These are phyloP conservation scores for Alternaria sp. DNA, from an alignment of 2,329 filamentous ascomycete genomes.

Conservation along the genomic window DNA sequence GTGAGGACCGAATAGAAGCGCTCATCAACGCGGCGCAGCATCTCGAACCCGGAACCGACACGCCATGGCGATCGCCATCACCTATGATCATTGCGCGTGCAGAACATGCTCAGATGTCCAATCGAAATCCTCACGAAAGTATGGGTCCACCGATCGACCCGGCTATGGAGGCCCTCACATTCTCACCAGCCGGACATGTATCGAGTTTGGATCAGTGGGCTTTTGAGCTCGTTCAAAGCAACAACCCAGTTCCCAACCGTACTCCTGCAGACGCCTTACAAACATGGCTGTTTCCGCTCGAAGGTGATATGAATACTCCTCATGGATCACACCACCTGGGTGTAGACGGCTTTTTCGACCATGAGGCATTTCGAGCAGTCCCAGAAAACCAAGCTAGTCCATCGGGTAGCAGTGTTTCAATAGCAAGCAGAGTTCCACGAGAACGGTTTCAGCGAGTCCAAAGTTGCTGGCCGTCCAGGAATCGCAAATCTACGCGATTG, in stretches of 20 bases:
- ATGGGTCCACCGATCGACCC: conserved; percentile 50
- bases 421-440: conserved; percentile 49
- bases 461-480: conserved; percentile 49
- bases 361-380: conserved; percentile 34
- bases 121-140: conserved; percentile 39
- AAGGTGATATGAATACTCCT: conserved; percentile 39
- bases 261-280: conserved; percentile 48
- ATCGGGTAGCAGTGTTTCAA: conserved; percentile 47
- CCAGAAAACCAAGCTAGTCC: conserved; percentile 43
- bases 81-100: conserved; percentile 38
- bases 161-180: conserved; percentile 48
- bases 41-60: conserved; percentile 43
- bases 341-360: conserved; percentile 43
- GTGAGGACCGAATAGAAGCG: conserved; percentile 47
- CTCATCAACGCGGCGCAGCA: conserved; percentile 50
- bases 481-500: conserved; percentile 40
- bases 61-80: conserved; percentile 48
- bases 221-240: conserved; percentile 49
- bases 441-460: conserved; percentile 52
- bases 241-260: conserved; percentile 46
- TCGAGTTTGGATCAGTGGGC: conserved; percentile 49
- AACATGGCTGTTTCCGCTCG: conserved; percentile 49
- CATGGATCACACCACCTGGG: conserved; percentile 40
- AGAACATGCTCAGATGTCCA: conserved; percentile 34
- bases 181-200: conserved; percentile 45